Percentiles rank a stretch among this genome's conserved stretches.
These are phyloP conservation scores for Nitzschia putrida DNA, from an alignment of 108 stramenopile genomes.

Conservation along the genomic window DNA sequence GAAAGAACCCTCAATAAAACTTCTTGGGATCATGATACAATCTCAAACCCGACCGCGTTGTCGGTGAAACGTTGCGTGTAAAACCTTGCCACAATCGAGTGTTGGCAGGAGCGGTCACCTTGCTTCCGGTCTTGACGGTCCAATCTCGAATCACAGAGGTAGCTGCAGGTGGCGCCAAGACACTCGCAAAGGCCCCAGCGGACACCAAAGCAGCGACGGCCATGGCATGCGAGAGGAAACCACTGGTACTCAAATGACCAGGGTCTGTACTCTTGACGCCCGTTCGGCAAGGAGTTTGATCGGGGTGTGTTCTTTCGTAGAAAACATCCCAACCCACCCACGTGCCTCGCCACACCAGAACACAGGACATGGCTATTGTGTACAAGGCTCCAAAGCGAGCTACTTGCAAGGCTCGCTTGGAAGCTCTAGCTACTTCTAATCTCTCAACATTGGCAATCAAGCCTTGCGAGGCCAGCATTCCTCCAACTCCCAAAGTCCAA, in stretches of 20 bases:
- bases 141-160: slow-evolving; percentile 48
- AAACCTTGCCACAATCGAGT: background rate
- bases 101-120: background rate
- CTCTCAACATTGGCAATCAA: slow-evolving; percentile 37
- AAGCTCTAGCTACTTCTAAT: slow-evolving; percentile 4
- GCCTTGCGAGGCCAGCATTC: slow-evolving; percentile 52
- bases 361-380: slow-evolving; percentile 51
- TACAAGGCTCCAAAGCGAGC: slow-evolving; percentile 59
- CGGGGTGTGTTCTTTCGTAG: slow-evolving; percentile 21
- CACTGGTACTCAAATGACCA: slow-evolving; percentile 52
- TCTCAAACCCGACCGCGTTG: no score
- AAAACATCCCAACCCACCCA: slow-evolving; percentile 62
- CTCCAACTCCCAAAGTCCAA: slow-evolving; percentile 35
- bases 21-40: no score
- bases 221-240: slow-evolving; percentile 48
- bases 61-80: no score
- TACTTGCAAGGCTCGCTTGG: background rate
- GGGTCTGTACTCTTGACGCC: slow-evolving; percentile 31
- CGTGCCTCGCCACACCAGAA: slow-evolving; percentile 71
- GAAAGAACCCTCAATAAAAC: no score
- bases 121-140: slow-evolving; percentile 21
- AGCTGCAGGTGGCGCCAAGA: slow-evolving; percentile 71
- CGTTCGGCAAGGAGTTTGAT: slow-evolving; percentile 14
- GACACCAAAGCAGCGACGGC: slow-evolving; percentile 43
- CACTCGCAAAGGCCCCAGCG: slow-evolving; percentile 54